Evolutionary conservation across 1,284 basidiomycete species (phyloP).

Genomic region (Gastroboletus turbinatus): DNA sequence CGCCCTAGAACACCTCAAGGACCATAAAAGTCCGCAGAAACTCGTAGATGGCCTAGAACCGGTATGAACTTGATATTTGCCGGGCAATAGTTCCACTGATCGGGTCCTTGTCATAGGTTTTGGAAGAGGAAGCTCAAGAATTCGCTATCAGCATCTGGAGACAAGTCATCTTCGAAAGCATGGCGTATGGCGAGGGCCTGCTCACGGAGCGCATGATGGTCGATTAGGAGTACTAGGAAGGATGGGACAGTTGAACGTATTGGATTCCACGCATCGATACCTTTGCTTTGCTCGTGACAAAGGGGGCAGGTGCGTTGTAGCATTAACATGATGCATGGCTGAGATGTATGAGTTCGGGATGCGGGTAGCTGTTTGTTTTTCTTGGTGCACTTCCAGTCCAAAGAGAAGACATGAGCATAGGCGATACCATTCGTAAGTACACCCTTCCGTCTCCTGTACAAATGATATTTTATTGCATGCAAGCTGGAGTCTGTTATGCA

Average conservation of each 20-base stretch:
- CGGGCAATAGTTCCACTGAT: constrained; percentile 2
- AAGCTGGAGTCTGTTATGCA: constrained; percentile 8
- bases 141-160: constrained; percentile 80
- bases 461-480: constrained; percentile 35
- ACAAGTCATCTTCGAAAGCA: constrained; percentile 88
- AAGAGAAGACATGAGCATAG: constrained; percentile 16
- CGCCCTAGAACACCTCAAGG: constrained; percentile 83
- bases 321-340: constrained; percentile 31
- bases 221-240: constrained; percentile 43
- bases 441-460: constrained; percentile 19
- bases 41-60: constrained; percentile 85
- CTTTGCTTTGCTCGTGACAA: constrained; percentile 27
- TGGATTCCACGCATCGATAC: constrained; percentile 25
- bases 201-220: constrained; percentile 77
- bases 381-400: constrained; percentile 10
- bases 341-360: constrained; percentile 27
- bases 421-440: constrained; percentile 34
- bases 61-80: constrained; percentile 49
- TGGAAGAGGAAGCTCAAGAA: constrained; percentile 84
- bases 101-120: constrained; percentile 52
- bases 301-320: constrained; percentile 45
- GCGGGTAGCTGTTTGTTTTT: constrained; percentile 19
- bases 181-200: constrained; percentile 82
- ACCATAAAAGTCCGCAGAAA: constrained; percentile 78
- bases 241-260: constrained; percentile 13